These are phyloP conservation scores for Choiromyces venosus DNA, from an alignment of 495 filamentous ascomycete species.

Conservation along the genomic window DNA sequence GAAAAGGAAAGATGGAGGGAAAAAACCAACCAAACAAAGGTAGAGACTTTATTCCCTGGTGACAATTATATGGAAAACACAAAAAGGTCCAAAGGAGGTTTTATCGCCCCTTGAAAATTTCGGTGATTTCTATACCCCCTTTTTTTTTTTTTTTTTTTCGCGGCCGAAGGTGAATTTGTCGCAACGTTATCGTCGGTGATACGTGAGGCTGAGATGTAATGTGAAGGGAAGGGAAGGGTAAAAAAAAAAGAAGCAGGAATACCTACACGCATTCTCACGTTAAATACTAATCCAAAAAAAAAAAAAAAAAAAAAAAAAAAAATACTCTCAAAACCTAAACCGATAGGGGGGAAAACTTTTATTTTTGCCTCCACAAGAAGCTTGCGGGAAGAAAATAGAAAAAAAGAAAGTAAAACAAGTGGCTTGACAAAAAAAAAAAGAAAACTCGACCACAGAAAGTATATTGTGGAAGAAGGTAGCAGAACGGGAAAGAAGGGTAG, in stretches of 20 bases:
- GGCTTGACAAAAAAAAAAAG: background rate
- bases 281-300: slow-evolving; percentile 24
- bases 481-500: background rate
- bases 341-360: slow-evolving; percentile 11
- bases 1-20: slow-evolving; percentile 9
- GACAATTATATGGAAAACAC: background rate
- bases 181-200: slow-evolving; percentile 13
- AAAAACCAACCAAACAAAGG: slow-evolving; percentile 10
- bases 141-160: slow-evolving; percentile 23
- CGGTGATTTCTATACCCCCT: slow-evolving; percentile 22
- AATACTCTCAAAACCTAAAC: slow-evolving; percentile 15
- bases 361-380: slow-evolving; percentile 10
- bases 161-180: slow-evolving; percentile 17
- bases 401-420: background rate
- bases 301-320: slow-evolving; percentile 30
- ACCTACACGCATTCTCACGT: slow-evolving; percentile 33
- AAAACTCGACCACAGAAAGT: background rate
- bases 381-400: slow-evolving; percentile 7
- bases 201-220: slow-evolving; percentile 25
- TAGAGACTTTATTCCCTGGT: background rate
- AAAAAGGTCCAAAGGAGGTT: background rate
- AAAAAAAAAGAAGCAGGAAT: slow-evolving; percentile 10
- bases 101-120: slow-evolving; percentile 17
- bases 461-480: background rate
- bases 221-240: slow-evolving; percentile 17